A percentile compares a stretch with the other conserved stretches of the same genome.
Evolutionary conservation across 179 eudicot genomes (phyloP).

Genomic region (Vitellaria paradoxa): DNA sequence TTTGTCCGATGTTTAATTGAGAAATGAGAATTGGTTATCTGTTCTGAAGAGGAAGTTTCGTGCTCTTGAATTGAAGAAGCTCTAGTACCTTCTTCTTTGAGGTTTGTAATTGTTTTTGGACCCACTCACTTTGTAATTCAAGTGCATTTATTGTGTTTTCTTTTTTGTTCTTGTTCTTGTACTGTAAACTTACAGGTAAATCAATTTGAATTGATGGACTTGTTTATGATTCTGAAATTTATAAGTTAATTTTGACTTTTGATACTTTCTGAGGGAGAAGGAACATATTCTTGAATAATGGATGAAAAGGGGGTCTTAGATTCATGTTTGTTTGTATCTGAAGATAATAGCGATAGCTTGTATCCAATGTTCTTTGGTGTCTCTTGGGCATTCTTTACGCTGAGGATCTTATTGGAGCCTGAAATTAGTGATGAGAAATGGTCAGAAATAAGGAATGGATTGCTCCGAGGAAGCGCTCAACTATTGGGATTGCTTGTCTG

Average conservation of each 20-base stretch:
- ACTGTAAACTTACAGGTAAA: not conserved
- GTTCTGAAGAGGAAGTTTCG: not conserved
- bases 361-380: constrained; percentile 71
- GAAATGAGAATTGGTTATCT: not conserved
- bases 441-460: constrained; percentile 42
- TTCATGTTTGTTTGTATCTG: constrained; percentile 21
- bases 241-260: constrained; percentile 1
- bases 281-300: constrained; percentile 40
- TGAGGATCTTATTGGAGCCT: constrained; percentile 40
- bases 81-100: not conserved
- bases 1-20: not conserved
- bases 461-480: constrained; percentile 64
- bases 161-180: not conserved
- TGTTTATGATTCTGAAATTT: not conserved
- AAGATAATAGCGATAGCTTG: constrained; percentile 46
- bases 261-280: constrained; percentile 7
- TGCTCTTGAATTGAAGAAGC: not conserved
- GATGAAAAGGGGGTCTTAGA: constrained; percentile 30
- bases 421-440: constrained; percentile 36
- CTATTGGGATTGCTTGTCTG: constrained; percentile 75
- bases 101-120: not conserved
- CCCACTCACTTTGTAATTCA: not conserved
- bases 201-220: not conserved
- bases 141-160: not conserved
- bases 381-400: constrained; percentile 69